Evolutionary conservation across 106 monocot species (phyloP).

Genomic region (Acorus calamus): DNA sequence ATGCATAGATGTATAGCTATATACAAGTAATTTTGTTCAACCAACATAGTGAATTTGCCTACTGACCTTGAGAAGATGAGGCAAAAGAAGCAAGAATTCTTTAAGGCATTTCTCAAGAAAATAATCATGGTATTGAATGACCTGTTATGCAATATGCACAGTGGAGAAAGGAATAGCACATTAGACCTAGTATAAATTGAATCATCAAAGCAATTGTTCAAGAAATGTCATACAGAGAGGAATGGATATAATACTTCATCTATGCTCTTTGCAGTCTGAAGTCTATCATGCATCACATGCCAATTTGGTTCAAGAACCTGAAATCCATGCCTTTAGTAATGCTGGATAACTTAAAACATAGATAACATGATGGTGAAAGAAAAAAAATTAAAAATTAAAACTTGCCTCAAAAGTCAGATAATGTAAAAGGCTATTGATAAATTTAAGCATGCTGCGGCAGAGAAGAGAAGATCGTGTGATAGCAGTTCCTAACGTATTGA

Average conservation of each 20-base stretch:
- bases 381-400: slow-evolving; percentile 4
- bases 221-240: neutral
- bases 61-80: slow-evolving; percentile 74
- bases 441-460: slow-evolving; percentile 95
- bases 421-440: slow-evolving; percentile 90
- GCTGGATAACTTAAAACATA: neutral
- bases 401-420: slow-evolving; percentile 95
- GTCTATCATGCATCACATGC: slow-evolving; percentile 91
- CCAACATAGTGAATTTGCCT: neutral
- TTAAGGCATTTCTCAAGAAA: slow-evolving; percentile 95
- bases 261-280: slow-evolving; percentile 81
- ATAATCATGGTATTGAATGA: slow-evolving; percentile 85
- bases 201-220: neutral
- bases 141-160: slow-evolving; percentile 31
- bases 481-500: slow-evolving; percentile 61
- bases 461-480: slow-evolving; percentile 78
- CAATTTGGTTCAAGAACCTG: slow-evolving; percentile 99
- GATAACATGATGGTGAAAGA: neutral
- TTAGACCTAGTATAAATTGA: too few species aligned
- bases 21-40: neutral
- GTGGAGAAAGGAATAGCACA: too few species aligned
- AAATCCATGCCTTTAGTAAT: slow-evolving; percentile 6
- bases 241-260: slow-evolving; percentile 56
- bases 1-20: too few species aligned
- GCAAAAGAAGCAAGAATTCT: slow-evolving; percentile 87